phyloP scores from a whole-genome alignment of 306 rosid species.

The Malus orientalis region DNA sequence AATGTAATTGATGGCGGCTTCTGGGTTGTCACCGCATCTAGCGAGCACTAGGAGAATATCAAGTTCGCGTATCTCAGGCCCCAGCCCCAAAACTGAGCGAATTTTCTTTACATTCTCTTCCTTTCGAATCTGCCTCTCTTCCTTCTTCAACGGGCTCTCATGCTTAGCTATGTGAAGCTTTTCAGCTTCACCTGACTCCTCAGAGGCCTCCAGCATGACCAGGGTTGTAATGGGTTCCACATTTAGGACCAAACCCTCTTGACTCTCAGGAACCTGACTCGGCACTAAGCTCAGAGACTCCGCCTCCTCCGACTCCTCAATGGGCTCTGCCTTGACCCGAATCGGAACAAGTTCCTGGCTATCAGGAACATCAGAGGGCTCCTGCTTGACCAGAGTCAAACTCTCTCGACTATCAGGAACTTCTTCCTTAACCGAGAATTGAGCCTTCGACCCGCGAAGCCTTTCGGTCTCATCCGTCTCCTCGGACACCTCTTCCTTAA shows the following conservation, averaged over 20 bases:
- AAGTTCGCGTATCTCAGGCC: conserved; percentile 4
- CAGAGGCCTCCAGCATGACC: background rate
- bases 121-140: background rate
- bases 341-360: background rate
- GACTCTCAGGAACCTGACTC: background rate
- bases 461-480: background rate
- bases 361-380: background rate
- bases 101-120: conserved; percentile 15
- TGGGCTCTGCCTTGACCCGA: background rate
- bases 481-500: background rate
- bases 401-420: background rate
- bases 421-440: background rate
- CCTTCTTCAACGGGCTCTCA: background rate
- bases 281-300: background rate
- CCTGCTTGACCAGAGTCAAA: background rate
- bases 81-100: background rate
- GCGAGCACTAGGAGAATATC: background rate
- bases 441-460: background rate
- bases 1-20: conserved; percentile 9
- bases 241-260: background rate
- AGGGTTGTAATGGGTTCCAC: background rate
- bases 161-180: background rate
- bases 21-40: background rate
- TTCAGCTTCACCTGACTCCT: background rate
- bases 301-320: background rate